phyloP scores from a whole-genome alignment of 2,329 filamentous ascomycete genomes.

The Colletotrichum salicis region DNA sequence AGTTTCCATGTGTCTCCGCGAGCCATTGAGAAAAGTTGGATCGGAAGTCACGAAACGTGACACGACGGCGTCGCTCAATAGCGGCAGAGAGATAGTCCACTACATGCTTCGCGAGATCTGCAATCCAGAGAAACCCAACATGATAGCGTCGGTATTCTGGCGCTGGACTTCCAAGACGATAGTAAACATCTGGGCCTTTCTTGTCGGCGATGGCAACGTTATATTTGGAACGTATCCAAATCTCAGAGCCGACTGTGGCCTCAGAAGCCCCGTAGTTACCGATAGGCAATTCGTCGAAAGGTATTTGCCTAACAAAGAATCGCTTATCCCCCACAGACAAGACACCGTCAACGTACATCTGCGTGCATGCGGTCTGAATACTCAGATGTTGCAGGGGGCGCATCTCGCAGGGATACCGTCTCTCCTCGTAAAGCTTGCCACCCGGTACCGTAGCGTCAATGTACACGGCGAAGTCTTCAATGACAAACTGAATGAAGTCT shows the following conservation, averaged over 20 bases:
- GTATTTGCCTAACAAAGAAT: conserved; percentile 65
- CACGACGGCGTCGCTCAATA: conserved; percentile 42
- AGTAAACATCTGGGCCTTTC: conserved; percentile 64
- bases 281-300: conserved; percentile 70
- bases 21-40: conserved; percentile 69
- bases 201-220: conserved; percentile 46
- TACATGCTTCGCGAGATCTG: conserved; percentile 76
- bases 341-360: conserved; percentile 69
- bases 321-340: conserved; percentile 56
- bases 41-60: conserved; percentile 68
- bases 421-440: neutral
- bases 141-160: conserved; percentile 72
- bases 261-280: conserved; percentile 69
- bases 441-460: conserved; percentile 46
- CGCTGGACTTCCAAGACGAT: conserved; percentile 67
- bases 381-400: conserved; percentile 64
- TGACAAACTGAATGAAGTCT: conserved; percentile 58
- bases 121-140: conserved; percentile 75
- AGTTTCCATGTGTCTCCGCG: conserved; percentile 51
- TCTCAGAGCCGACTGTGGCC: conserved; percentile 58
- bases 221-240: conserved; percentile 72
- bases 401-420: conserved; percentile 57
- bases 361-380: conserved; percentile 43
- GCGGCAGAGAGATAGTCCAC: conserved; percentile 69
- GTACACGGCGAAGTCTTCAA: conserved; percentile 71